Evolutionary conservation across 768 basidiomycete genomes (phyloP).

Genomic region (Mycena galericulata): DNA sequence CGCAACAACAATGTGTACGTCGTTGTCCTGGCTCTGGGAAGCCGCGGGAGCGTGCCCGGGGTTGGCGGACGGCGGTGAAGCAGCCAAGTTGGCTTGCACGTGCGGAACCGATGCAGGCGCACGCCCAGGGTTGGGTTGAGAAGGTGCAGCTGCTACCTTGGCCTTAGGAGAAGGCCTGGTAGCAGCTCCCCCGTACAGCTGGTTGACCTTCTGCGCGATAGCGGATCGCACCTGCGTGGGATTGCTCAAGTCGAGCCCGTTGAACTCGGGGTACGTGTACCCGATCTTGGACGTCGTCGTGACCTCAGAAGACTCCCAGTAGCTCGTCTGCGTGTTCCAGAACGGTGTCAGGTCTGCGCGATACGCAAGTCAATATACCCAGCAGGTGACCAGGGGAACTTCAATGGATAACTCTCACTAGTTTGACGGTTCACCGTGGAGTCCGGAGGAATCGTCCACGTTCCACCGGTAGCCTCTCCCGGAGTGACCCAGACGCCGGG

Average conservation of each 20-base stretch:
- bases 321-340: constrained; percentile 51
- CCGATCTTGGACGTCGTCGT: constrained; percentile 48
- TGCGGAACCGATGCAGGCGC: background rate
- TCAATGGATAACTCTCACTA: constrained; percentile 36
- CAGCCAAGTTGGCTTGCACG: background rate
- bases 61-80: background rate
- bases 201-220: constrained; percentile 50
- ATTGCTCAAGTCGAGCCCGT: constrained; percentile 48
- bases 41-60: background rate
- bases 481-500: constrained; percentile 52
- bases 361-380: background rate
- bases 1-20: background rate
- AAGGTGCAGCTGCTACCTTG: too few species aligned
- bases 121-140: too few species aligned
- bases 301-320: constrained; percentile 53
- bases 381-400: background rate
- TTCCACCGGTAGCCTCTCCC: constrained; percentile 45
- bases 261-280: constrained; percentile 67
- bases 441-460: constrained; percentile 47
- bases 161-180: too few species aligned
- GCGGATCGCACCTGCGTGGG: constrained; percentile 41
- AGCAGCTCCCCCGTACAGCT: constrained; percentile 52
- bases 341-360: constrained; percentile 59
- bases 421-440: constrained; percentile 42
- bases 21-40: background rate